Conservation (phyloP, 2,329 filamentous ascomycete species). For the Pezicula carpinea region DNA sequence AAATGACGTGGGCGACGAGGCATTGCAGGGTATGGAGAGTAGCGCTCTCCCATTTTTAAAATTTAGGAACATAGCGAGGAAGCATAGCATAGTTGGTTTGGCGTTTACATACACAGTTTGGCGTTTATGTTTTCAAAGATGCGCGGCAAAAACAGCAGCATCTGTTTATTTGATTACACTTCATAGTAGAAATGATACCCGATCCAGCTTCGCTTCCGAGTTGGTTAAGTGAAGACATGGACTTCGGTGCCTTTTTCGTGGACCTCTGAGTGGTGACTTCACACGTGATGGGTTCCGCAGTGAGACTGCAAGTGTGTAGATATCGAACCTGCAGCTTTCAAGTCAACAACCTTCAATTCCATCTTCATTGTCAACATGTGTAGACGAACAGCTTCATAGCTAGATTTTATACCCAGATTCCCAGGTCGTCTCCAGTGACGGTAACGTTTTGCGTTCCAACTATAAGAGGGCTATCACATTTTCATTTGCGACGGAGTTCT, state of each 20-base stretch:
- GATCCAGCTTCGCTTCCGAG: constrained; percentile 3
- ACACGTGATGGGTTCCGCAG: too few relatives aligned
- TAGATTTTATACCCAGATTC: too few relatives aligned
- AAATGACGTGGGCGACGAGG: background rate
- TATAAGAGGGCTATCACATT: too few relatives aligned
- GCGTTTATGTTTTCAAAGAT: constrained; percentile 10
- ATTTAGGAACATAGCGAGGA: background rate
- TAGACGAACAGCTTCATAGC: too few relatives aligned
- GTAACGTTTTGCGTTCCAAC: too few relatives aligned
- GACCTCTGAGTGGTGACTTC: background rate
- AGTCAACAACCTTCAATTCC: too few relatives aligned
- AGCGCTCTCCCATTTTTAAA: background rate
- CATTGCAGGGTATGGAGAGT: constrained; percentile 7
- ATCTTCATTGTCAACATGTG: too few relatives aligned
- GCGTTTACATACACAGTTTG: constrained; percentile 2
- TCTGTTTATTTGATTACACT: constrained; percentile 2
- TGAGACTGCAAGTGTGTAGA: too few relatives aligned
- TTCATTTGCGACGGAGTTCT: too few relatives aligned
- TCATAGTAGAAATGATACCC: constrained; percentile 22
- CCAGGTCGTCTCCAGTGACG: too few relatives aligned
- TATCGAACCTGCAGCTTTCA: too few relatives aligned
- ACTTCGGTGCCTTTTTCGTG: background rate
- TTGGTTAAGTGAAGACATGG: background rate
- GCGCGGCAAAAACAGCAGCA: background rate
- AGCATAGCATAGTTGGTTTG: background rate